phyloP scores from a whole-genome alignment of 345 rosid genomes.

The Bruguiera gymnorhiza region DNA sequence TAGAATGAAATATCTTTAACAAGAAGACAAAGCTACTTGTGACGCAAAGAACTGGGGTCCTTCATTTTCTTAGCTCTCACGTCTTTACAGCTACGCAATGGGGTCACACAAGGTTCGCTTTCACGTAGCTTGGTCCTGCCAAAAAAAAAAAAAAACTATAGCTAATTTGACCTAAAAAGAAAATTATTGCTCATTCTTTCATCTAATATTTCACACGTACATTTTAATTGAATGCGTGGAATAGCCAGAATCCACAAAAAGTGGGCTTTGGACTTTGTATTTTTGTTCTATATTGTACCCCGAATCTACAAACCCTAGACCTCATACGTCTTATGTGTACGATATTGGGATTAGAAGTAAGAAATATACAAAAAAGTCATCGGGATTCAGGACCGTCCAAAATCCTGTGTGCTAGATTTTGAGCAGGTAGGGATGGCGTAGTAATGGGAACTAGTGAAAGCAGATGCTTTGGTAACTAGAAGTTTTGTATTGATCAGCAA shows the following conservation, averaged over 20 bases:
- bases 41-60: background rate
- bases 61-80: conserved; percentile 4
- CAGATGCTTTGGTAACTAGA: background rate
- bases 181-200: too few species aligned
- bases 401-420: conserved; percentile 11
- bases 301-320: background rate
- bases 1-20: background rate
- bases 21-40: conserved; percentile 15
- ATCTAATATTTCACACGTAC: too few species aligned
- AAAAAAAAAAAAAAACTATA: background rate
- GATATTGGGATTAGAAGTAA: background rate
- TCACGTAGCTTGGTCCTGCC: background rate
- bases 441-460: background rate
- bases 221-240: too few species aligned
- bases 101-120: conserved; percentile 7
- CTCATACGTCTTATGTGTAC: too few species aligned
- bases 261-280: background rate
- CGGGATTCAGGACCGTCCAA: background rate
- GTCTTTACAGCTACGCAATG: conserved; percentile 13
- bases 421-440: conserved; percentile 16
- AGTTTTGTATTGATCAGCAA: background rate
- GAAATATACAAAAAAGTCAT: background rate
- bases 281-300: background rate
- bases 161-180: background rate
- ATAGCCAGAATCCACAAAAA: background rate